Base-by-base conservation (phyloP, 371 early-diverging fungal species). In the Syncephalastrum contaminatum region DNA sequence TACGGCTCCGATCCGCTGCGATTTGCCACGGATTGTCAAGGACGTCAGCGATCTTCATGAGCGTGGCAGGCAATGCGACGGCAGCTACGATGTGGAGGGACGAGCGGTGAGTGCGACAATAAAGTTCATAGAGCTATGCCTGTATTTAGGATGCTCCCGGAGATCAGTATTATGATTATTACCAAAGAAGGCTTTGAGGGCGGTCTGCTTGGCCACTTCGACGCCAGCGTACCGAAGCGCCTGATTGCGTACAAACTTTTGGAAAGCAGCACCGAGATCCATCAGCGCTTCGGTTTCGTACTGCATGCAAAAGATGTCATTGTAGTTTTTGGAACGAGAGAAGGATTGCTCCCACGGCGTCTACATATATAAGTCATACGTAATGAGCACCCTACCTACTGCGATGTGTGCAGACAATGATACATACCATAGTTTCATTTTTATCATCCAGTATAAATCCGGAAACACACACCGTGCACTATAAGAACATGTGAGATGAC, bases 1-100 rank as follows among this genome's bases (percentile, higher is more conserved):
- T 95, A 19, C 80, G 76, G n/a, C 95, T 93, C 43, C 94, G 81
- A 63, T 91, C 91, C 48, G 90, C 77, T 21, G 89, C 96, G 21
- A 89, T 86, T 12, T 72, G 75, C 98, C 98, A 98, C 20, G 97
- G 97, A 66, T 97, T 97, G 65, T 97, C 97, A 54, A 85, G 69
- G 14, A 77, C 72, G 58, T 85, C 83, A 5, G 78, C 75, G 12
- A 73, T 45, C 44, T 79, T 81, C n/a, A 85, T 43, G 8, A 83
- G 52, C 8, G 80, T 80, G 1, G 75, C 80, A 10, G 85, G 97
- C 45, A 93, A 81, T 4, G 92, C 85, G 18, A 97, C 80, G 8
- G 95, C 94, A 41, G 91, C 88, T 66, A 91, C 77, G 0, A 10
- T 30, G 0, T 30, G 1, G 10, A 30, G 10, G 3, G 12, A 8